Evolutionary conservation across 208 protist species (phyloP), one percentile per base, ranked within the genome.

Genomic region (Leishmania arabica): DNA sequence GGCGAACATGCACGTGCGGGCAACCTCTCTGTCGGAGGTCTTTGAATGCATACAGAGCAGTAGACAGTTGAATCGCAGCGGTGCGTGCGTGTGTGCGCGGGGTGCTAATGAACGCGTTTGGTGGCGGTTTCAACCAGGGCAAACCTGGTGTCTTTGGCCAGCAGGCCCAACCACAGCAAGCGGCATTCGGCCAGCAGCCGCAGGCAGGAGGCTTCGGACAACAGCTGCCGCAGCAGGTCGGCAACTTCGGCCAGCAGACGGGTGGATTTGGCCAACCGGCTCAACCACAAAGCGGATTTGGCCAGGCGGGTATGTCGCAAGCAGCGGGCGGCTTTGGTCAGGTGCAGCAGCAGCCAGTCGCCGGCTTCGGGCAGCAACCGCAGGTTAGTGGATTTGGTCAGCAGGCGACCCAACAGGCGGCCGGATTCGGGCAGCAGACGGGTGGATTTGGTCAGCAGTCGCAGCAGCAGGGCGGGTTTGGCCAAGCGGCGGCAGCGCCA

Each of bases 361-460:
- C 76, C n/a, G 88, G 87, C 9, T 94, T 92, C 81, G 87, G 85
- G 24, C 80, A 85, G 78, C 79, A 42, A 40, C 37, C 47, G 40
- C 64, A 34, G 70, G 70, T 11, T n/a, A 77, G 86, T 70, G 90
- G 86, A n/a, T 93, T 94, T 78, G 87, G 84, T 53, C 88, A 92
- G 84, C 54, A 71, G 37, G 64, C 70, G 15, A n/a, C 77, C 4
- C 69, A 74, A 21, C 69, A 74, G 51, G 40, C n/a, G 1, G 86
- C 84, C 34, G 87, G 82, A 34, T 90, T 90, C 77, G 89, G 89
- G 8, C 89, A 92, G 70, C 85, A 70, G 56, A 51, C 82, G 64
- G 86, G 88, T 62, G 90, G 88, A 37, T 93, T 93, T 75, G 87
- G 87, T 31, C 87, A 89, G 54, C 73, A 75, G 68, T 21, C 49